phyloP scores from a whole-genome alignment of 495 filamentous ascomycete genomes.

The Hyaloscypha hepaticicola region DNA sequence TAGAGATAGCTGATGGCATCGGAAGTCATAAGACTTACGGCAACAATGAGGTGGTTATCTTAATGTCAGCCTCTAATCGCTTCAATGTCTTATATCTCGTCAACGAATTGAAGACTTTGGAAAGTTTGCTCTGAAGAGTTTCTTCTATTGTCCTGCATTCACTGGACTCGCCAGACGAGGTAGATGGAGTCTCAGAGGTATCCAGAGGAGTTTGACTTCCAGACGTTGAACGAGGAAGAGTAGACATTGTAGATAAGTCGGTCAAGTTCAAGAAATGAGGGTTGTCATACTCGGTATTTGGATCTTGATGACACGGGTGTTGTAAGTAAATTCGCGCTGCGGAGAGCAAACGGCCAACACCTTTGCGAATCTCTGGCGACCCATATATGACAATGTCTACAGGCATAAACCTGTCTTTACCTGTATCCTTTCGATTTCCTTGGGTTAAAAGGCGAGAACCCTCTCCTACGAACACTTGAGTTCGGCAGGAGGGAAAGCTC shows the following conservation, averaged over 20 bases:
- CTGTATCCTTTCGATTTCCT: background rate
- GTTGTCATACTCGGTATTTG: slow-evolving; percentile 32
- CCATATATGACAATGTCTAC: slow-evolving; percentile 40
- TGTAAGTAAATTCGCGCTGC: slow-evolving; percentile 37
- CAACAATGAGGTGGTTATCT: slow-evolving; percentile 28
- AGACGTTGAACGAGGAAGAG: slow-evolving; percentile 3
- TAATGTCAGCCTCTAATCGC: slow-evolving; percentile 22
- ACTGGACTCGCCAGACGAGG: slow-evolving; percentile 9
- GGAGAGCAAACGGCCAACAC: slow-evolving; percentile 35
- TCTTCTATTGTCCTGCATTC: slow-evolving; percentile 22
- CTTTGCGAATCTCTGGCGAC: slow-evolving; percentile 11
- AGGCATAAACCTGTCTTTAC: background rate
- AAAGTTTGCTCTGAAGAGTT: slow-evolving; percentile 25
- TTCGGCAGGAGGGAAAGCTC: slow-evolving; percentile 6
- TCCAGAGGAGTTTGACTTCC: background rate
- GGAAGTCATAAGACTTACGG: slow-evolving; percentile 29
- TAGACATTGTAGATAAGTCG: background rate
- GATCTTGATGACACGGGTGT: slow-evolving; percentile 28
- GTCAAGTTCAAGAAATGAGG: slow-evolving; percentile 36
- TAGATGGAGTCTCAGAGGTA: slow-evolving; percentile 8
- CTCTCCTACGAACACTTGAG: slow-evolving; percentile 1
- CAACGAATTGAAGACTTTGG: slow-evolving; percentile 28
- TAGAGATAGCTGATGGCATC: background rate
- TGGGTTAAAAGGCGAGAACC: background rate
- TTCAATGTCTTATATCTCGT: slow-evolving; percentile 26